Base-by-base conservation (phyloP, 2,329 filamentous ascomycete species). In the Fusarium keratoplasticum region DNA sequence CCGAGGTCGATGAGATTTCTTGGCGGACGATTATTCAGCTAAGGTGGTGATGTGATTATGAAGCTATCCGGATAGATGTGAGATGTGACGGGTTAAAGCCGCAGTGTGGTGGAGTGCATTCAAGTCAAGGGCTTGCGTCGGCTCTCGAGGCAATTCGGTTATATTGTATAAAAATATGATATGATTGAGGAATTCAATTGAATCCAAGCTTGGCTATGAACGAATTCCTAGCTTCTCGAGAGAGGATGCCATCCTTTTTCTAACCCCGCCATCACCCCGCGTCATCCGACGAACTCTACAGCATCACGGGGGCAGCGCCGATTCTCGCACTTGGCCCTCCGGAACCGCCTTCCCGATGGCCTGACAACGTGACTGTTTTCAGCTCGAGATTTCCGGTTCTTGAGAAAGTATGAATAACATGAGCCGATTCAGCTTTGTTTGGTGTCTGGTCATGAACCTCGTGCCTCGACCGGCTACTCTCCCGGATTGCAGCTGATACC, bases 251-350 rank as follows among this genome's bases (percentile, higher is more conserved):
- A 35, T 58, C 22, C 47, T 62, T 13, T 63, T 44, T 67, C 38
- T 27, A 67, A 77, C 76, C 75, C 76, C 75, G 73, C 75, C 70
- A 74, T 70, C 64, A 69, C 64, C 71, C 75, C 76, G 72, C 76
- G 74, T 77, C 76, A 77, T 77, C 65, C 58, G 69, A 70, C 55
- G 62, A 75, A 62, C 54, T 65, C 9, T 71, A 27, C 22, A 62
- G 29, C 38, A 66, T 70, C 71, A 68, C 69, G 66, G 66, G 50
- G 69, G 36, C 22, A 38, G 58, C 38, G 36, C 66, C 67, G 64
- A 64, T 64, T 38, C 11, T 67, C 69, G 71, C 71, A 62, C 35
- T 60, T 57, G 33, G 31, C 29, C 61, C 66, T 73, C 64, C 70
- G 66, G 44, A 25, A 60, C 31, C 47, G 59, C 29, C 27, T 9